Evolutionary conservation across 2,329 filamentous ascomycete genomes (phyloP).

Genomic region (Cladophialophora exuberans): DNA sequence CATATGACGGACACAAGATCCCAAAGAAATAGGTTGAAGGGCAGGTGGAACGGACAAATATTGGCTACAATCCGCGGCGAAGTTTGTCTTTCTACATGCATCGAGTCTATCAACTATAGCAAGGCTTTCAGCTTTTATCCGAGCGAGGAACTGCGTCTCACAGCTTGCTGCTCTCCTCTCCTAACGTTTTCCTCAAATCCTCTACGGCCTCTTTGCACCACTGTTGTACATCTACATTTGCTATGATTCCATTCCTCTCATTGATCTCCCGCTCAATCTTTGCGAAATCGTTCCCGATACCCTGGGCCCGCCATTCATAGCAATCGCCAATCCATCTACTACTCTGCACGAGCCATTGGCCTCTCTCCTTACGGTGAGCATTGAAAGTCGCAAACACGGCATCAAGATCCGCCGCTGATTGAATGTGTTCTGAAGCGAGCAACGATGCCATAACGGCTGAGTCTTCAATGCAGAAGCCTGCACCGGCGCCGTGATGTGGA

Average conservation of each 20-base stretch:
- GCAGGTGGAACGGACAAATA: not conserved
- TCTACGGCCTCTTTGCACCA: constrained; percentile 36
- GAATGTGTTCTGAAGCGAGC: constrained; percentile 34
- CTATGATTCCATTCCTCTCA: constrained; percentile 31
- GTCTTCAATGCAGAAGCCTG: constrained; percentile 41
- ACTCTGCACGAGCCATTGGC: constrained; percentile 42
- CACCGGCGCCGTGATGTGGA: constrained; percentile 47
- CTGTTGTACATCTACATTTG: constrained; percentile 33
- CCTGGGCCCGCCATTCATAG: constrained; percentile 39
- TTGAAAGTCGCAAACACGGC: constrained; percentile 38
- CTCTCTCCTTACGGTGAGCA: constrained; percentile 34
- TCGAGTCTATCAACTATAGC: too few relatives aligned
- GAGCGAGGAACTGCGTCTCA: not conserved
- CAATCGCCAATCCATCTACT: constrained; percentile 39
- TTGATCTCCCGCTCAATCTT: constrained; percentile 46
- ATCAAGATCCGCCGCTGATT: constrained; percentile 31
- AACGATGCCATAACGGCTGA: constrained; percentile 37
- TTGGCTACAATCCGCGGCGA: not conserved
- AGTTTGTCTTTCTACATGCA: too few relatives aligned
- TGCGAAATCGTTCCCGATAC: constrained; percentile 40
- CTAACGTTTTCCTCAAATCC: constrained; percentile 26
- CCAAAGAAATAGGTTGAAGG: not conserved
- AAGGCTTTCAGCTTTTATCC: too few relatives aligned
- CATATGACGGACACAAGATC: constrained; percentile 1
- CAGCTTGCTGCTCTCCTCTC: not conserved